phyloP scores from a whole-genome alignment of 2,329 filamentous ascomycete species.

The Elsinoe australis region DNA sequence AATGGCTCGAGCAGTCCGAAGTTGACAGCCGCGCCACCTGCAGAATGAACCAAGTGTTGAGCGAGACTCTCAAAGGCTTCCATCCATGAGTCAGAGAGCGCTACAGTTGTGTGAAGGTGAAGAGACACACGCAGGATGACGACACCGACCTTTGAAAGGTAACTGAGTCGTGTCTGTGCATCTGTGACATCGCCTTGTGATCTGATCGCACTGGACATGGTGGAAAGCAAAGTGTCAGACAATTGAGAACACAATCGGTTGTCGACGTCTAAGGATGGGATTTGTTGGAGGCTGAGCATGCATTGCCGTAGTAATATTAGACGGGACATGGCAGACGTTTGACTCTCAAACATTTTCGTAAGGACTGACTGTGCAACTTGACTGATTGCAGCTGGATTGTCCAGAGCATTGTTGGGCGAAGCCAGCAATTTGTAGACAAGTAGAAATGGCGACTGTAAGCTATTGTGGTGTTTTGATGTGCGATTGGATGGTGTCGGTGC shows the following conservation, averaged over 20 bases:
- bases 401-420: constrained; percentile 8
- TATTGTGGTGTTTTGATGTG: constrained; percentile 43
- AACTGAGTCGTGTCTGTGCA: background rate
- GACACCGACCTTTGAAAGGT: background rate
- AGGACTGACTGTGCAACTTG: constrained; percentile 12
- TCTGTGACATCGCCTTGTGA: background rate
- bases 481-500: constrained; percentile 60
- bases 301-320: constrained; percentile 20
- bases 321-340: constrained; percentile 18
- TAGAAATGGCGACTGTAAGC: constrained; percentile 54
- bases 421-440: constrained; percentile 57
- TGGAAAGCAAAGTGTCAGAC: background rate
- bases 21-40: constrained; percentile 17
- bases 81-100: background rate
- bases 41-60: background rate
- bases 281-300: no score
- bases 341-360: constrained; percentile 10
- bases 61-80: background rate
- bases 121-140: background rate
- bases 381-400: background rate
- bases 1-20: constrained; percentile 19
- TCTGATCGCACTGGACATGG: background rate
- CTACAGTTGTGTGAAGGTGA: background rate
- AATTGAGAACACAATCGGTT: no score
- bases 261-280: no score